phyloP scores from a whole-genome alignment of 2,329 filamentous ascomycete genomes.

The Xylaria digitata region DNA sequence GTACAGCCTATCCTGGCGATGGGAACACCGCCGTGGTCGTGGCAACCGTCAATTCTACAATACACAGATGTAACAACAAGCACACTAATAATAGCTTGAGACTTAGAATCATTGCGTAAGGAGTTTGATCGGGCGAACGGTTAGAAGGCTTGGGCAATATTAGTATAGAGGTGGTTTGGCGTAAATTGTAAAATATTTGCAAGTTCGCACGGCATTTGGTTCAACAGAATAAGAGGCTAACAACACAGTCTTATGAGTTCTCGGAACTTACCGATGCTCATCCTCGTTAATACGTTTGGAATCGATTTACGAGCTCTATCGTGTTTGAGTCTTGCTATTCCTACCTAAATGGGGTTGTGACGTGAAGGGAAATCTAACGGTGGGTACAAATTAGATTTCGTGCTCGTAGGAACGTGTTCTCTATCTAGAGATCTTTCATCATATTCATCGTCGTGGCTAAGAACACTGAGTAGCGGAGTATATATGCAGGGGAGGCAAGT shows the following conservation, averaged over 20 bases:
- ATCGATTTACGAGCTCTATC: neutral
- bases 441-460: neutral
- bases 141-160: conserved; percentile 10
- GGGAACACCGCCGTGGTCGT: neutral
- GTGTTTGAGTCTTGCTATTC: neutral
- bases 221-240: neutral
- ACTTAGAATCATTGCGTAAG: conserved; percentile 13
- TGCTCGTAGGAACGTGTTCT: neutral
- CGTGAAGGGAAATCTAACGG: neutral
- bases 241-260: neutral
- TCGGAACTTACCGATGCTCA: neutral
- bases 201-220: conserved; percentile 5
- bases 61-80: conserved; percentile 28
- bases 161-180: conserved; percentile 18
- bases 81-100: conserved; percentile 8
- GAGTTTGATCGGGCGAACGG: conserved; percentile 15
- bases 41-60: conserved; percentile 1
- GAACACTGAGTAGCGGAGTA: neutral
- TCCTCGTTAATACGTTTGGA: neutral
- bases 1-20: conserved; percentile 5
- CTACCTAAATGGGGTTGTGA: neutral
- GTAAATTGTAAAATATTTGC: conserved; percentile 13
- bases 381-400: neutral
- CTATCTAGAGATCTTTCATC: neutral
- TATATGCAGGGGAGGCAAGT: neutral